phyloP scores from a whole-genome alignment of 495 filamentous ascomycete species.

The Sordaria brevicollis region DNA sequence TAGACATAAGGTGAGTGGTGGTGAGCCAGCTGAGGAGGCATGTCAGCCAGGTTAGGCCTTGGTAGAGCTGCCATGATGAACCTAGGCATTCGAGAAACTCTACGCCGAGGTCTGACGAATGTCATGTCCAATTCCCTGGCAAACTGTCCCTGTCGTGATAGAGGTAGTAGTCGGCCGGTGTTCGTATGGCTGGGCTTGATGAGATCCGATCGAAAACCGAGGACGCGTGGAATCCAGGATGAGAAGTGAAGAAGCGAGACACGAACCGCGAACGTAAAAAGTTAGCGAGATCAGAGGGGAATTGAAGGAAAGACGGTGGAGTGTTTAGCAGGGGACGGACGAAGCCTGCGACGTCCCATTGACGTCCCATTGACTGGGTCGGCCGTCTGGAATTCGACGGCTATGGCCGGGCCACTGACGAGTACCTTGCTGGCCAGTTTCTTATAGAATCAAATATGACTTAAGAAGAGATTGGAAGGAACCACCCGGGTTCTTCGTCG shows the following conservation, averaged over 20 bases:
- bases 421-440: background rate
- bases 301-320: background rate
- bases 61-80: background rate
- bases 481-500: background rate
- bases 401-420: background rate
- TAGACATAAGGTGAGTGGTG: too few relatives aligned
- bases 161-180: background rate
- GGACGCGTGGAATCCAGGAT: background rate
- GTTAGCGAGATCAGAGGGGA: background rate
- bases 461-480: background rate
- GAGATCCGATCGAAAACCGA: background rate
- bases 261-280: background rate
- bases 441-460: background rate
- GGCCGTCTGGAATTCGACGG: background rate
- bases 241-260: background rate
- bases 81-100: background rate
- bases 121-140: background rate
- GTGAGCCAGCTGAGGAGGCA: too few relatives aligned
- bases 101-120: background rate
- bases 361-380: background rate
- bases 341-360: background rate
- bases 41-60: background rate
- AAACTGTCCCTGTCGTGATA: background rate
- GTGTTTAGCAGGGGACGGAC: background rate
- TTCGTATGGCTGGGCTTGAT: background rate